Percentiles rank a stretch among this genome's conserved stretches.
These are phyloP conservation scores for Ganoderma leucocontextum DNA, from an alignment of 1,284 basidiomycete genomes.

Conservation along the genomic window DNA sequence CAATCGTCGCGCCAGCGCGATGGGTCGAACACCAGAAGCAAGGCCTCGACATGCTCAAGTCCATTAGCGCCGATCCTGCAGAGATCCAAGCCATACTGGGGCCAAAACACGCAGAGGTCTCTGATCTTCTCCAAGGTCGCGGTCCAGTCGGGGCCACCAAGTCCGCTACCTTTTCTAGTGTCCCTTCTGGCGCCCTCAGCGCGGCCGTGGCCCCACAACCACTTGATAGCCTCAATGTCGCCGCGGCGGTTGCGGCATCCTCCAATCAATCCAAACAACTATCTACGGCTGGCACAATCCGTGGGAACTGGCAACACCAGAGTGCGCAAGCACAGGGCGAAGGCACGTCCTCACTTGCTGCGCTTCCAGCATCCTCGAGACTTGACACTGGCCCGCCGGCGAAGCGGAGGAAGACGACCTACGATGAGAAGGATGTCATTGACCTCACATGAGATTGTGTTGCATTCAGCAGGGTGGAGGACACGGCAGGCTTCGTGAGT, in stretches of 20 bases:
- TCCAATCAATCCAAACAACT: neutral
- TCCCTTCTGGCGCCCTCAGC: neutral
- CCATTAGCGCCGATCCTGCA: neutral
- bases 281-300: neutral
- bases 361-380: neutral
- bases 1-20: neutral
- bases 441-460: neutral
- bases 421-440: neutral
- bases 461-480: neutral
- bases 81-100: neutral
- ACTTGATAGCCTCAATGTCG: neutral
- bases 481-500: neutral
- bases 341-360: neutral
- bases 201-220: neutral
- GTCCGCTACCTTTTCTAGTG: too few species aligned
- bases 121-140: neutral
- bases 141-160: neutral
- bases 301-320: neutral
- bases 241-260: neutral
- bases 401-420: neutral
- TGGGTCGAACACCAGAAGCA: neutral
- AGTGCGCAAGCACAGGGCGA: neutral
- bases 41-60: neutral
- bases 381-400: neutral
- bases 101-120: neutral